Percentiles rank a stretch among this genome's conserved stretches.
phyloP scores from a whole-genome alignment of 306 rosid genomes.

The Vicia faba region DNA sequence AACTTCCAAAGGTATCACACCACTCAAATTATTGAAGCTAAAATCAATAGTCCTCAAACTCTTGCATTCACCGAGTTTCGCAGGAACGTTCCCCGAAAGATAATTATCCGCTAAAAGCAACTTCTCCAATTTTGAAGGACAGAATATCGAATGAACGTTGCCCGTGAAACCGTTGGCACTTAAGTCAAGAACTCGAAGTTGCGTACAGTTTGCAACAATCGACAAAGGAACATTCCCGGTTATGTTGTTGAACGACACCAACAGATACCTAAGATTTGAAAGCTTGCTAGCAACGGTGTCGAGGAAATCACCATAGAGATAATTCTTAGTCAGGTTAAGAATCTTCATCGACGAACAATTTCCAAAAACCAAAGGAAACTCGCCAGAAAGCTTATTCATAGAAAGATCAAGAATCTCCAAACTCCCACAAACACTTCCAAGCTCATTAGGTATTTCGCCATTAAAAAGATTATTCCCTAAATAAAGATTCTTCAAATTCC shows the following conservation, averaged over 20 bases:
- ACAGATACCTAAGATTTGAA: constrained; percentile 47
- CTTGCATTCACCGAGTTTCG: constrained; percentile 59
- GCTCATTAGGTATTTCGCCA: constrained; percentile 58
- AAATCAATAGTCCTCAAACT: constrained; percentile 57
- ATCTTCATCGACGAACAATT: constrained; percentile 52
- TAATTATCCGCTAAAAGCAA: constrained; percentile 56
- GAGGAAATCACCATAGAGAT: constrained; percentile 57
- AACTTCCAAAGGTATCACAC: constrained; percentile 58
- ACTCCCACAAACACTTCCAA: constrained; percentile 50
- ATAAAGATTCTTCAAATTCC: constrained; percentile 52
- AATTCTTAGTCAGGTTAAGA: constrained; percentile 59
- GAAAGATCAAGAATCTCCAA: constrained; percentile 63
- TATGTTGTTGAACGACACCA: constrained; percentile 64
- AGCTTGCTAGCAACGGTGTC: constrained; percentile 49
- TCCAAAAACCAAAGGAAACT: constrained; percentile 52
- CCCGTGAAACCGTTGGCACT: constrained; percentile 63
- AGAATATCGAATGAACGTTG: constrained; percentile 53
- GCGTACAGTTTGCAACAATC: constrained; percentile 46
- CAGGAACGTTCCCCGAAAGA: constrained; percentile 56
- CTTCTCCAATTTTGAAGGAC: constrained; percentile 54
- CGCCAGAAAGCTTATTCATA: constrained; percentile 54
- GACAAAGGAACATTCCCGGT: constrained; percentile 60
- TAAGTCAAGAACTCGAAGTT: constrained; percentile 61
- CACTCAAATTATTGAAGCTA: constrained; percentile 68
- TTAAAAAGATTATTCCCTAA: constrained; percentile 48